These are phyloP conservation scores for Pulveroboletus sp. DNA, from an alignment of 768 basidiomycete species.

Conservation along the genomic window DNA sequence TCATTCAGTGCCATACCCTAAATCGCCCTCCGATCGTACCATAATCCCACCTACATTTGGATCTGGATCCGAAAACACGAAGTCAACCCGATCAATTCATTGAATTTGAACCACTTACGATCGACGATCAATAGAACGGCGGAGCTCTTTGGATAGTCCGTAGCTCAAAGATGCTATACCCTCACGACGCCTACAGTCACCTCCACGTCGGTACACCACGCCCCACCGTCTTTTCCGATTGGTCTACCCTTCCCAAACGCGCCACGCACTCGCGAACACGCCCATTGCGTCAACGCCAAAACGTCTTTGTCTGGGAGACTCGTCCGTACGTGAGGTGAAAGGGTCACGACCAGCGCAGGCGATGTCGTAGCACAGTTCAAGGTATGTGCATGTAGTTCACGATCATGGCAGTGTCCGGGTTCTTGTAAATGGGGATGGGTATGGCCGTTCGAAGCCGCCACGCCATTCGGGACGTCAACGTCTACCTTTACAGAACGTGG, in stretches of 20 bases:
- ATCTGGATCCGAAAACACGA: not conserved
- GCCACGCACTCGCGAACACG: constrained; percentile 61
- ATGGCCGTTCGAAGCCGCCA: constrained; percentile 10
- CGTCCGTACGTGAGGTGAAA: constrained; percentile 71
- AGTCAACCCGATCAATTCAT: too few relatives aligned
- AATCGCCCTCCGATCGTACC: not conserved
- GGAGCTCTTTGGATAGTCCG: too few relatives aligned
- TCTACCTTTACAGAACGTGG: constrained; percentile 9
- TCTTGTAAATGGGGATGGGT: constrained; percentile 2
- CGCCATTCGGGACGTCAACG: not conserved
- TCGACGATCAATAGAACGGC: constrained; percentile 10
- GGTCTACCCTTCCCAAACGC: constrained; percentile 44
- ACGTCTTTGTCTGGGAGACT: constrained; percentile 71
- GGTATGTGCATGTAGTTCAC: too few relatives aligned
- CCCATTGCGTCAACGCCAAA: constrained; percentile 70
- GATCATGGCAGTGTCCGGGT: too few relatives aligned
- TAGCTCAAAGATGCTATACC: constrained; percentile 43
- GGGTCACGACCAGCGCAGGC: constrained; percentile 65
- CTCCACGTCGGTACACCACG: constrained; percentile 43
- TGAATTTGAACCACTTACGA: too few relatives aligned
- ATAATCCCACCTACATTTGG: too few relatives aligned
- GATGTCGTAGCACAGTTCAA: constrained; percentile 15
- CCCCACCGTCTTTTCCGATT: constrained; percentile 25
- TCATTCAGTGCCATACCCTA: constrained; percentile 1
- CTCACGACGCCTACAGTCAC: constrained; percentile 75